A percentile compares a stretch with the other conserved stretches of the same genome.
phyloP scores from a whole-genome alignment of 192 early-diverging fungal species.

The Coemansia reversa region DNA sequence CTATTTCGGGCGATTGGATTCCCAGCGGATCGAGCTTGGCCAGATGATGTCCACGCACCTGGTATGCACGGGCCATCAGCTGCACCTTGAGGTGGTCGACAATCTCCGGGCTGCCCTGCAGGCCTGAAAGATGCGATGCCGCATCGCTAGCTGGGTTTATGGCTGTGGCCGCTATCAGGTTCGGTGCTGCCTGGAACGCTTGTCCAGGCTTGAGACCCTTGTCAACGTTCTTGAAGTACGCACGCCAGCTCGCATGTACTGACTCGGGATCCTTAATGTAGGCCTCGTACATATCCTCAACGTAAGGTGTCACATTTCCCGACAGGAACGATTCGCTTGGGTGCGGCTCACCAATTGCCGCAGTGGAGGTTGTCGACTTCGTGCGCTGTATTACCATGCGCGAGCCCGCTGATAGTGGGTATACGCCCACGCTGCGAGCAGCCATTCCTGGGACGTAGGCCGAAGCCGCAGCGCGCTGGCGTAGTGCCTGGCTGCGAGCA shows the following conservation, averaged over 20 bases:
- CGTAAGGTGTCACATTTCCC: conserved; percentile 79
- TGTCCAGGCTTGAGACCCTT: conserved; percentile 62
- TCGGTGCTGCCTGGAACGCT: conserved; percentile 81
- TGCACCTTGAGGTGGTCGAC: conserved; percentile 99
- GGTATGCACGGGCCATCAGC: conserved; percentile 92
- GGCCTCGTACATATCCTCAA: conserved; percentile 95
- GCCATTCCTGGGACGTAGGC: conserved; percentile 19
- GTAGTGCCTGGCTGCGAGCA: conserved; percentile 48
- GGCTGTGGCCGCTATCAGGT: conserved; percentile 68
- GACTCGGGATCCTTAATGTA: conserved; percentile 87
- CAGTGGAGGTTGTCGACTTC: conserved; percentile 35
- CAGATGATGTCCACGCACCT: conserved; percentile 93
- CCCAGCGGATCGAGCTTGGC: conserved; percentile 95
- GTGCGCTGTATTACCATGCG: conserved; percentile 19
- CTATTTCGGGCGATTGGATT: conserved; percentile 65
- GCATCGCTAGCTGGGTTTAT: conserved; percentile 60
- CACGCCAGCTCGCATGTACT: conserved; percentile 95
- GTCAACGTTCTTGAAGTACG: conserved; percentile 87
- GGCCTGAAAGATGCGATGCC: conserved; percentile 40
- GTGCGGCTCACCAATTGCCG: conserved; percentile 42
- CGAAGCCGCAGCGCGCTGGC: conserved; percentile 30
- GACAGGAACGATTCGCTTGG: conserved; percentile 82
- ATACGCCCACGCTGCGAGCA: conserved; percentile 10
- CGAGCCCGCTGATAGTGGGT: conserved; percentile 19
- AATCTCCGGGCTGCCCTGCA: conserved; percentile 69